Evolutionary conservation across 1,284 basidiomycete species (phyloP), one percentile per base, ranked within the genome.

Genomic region (Rhodotorula sp.): DNA sequence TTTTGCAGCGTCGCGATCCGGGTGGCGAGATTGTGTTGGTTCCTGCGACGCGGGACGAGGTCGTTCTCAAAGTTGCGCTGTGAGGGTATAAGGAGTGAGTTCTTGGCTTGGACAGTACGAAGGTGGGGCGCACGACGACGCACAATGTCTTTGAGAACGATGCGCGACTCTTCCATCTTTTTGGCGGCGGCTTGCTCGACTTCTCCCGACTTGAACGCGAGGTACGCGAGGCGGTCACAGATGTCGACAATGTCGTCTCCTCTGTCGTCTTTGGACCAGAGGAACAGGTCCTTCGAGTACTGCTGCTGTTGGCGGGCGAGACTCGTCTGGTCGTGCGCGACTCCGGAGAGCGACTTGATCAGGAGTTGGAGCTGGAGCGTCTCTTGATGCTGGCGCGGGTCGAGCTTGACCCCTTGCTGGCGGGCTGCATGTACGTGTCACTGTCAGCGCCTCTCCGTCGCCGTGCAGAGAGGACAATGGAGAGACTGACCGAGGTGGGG

Each of bases 51-150:
- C 55, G 68, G 73, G 34, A 66, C 66, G 47, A 77, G 61, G 21
- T 72, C 73, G 61, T 78, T 76, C 66, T 78, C 77, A 52, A 72
- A 74, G 66, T 78, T 78, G 71, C 78, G 76, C 72, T 73, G 59
- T 19, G 23, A 21, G 26, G 15, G 23, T 5, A 34, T 5, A 21
- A 2, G 2, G 34, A 38, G 28, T 38, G 59, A 15, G 3, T 0
- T 2, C 1, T 3, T 49, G 23, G 19, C 21, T 21, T n/a, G 10
- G 2, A 8, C 7, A 12, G 3, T 15, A 26, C 7, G 48, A n/a
- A 26, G 28, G 10, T 2, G 21, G 21, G 7, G 18, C 15, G 47
- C 12, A 6, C 19, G n/a, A 18, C 6, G 49, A 38, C 66, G 59
- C 60, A 73, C 71, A 12, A 75, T 64, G 38, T 73, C 74, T 57